Conservation (phyloP, 2,329 filamentous ascomycete species). For the Aureobasidium sp. region DNA sequence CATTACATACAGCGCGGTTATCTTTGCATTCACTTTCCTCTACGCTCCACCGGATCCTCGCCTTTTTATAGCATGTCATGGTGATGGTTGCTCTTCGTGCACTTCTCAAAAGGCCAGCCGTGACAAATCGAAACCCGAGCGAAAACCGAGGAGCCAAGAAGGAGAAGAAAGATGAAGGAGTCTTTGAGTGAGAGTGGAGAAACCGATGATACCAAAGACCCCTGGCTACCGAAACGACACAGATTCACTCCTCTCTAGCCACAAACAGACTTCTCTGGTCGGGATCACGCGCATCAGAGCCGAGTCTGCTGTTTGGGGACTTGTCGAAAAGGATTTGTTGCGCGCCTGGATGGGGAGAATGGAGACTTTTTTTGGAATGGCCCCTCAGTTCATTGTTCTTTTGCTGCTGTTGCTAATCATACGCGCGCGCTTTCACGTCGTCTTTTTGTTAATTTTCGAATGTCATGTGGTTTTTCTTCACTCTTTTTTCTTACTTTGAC, state of each 20-base stretch:
- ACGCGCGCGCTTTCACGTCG: neutral
- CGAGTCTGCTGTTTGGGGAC: neutral
- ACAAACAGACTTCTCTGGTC: neutral
- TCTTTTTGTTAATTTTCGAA: neutral
- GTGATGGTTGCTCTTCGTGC: constrained; percentile 10
- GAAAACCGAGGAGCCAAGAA: neutral
- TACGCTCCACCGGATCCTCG: constrained; percentile 3
- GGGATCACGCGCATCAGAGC: neutral
- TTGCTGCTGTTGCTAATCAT: constrained; percentile 6
- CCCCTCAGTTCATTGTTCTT: neutral
- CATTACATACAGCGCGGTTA: constrained; percentile 14
- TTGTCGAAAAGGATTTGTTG: neutral
- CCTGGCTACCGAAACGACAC: neutral
- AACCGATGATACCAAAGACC: neutral
- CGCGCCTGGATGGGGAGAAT: neutral
- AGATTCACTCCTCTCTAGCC: neutral
- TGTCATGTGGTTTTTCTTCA: neutral
- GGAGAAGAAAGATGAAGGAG: constrained; percentile 1
- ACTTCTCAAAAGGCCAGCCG: constrained; percentile 4
- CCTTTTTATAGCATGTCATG: constrained; percentile 7
- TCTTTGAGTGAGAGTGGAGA: neutral
- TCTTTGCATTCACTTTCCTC: constrained; percentile 12
- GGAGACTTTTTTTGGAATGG: neutral
- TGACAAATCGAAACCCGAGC: neutral
- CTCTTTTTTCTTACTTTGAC: neutral